A percentile compares a stretch with the other conserved stretches of the same genome.
Evolutionary conservation across 371 early-diverging fungal genomes (phyloP).

Genomic region (Mucor mucedo): DNA sequence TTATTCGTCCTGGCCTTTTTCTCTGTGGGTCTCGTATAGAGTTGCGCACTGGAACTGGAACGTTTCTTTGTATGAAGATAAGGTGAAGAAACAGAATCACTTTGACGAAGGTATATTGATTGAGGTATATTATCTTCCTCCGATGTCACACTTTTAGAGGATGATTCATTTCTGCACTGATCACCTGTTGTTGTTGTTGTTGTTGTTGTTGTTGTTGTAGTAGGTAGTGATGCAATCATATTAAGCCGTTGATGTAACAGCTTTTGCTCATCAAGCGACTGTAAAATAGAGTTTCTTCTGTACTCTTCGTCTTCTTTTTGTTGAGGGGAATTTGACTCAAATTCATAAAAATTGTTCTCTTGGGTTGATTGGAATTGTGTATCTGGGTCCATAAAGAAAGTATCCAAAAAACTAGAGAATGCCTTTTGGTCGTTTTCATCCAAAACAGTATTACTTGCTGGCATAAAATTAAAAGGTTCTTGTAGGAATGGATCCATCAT

Average conservation of each 20-base stretch:
- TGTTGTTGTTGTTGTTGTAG: neutral
- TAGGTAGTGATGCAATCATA: constrained; percentile 16
- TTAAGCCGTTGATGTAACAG: constrained; percentile 28
- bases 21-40: neutral
- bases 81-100: constrained; percentile 26
- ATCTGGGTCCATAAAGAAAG: constrained; percentile 48
- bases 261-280: constrained; percentile 42
- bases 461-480: constrained; percentile 18
- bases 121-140: constrained; percentile 8
- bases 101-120: constrained; percentile 30
- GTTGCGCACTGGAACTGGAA: neutral
- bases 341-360: constrained; percentile 1
- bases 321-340: neutral
- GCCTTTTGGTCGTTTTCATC: constrained; percentile 52
- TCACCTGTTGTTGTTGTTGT: neutral
- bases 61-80: constrained; percentile 6
- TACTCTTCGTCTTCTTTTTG: constrained; percentile 31
- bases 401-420: constrained; percentile 52
- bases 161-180: neutral
- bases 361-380: constrained; percentile 1
- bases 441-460: constrained; percentile 25
- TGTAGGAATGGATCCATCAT: constrained; percentile 19
- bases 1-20: constrained; percentile 27
- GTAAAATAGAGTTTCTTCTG: constrained; percentile 37
- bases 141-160: constrained; percentile 9